Percentiles rank a stretch among this genome's conserved stretches.
phyloP scores from a whole-genome alignment of 73 alveolate genomes.

The Stentor roeselii region DNA sequence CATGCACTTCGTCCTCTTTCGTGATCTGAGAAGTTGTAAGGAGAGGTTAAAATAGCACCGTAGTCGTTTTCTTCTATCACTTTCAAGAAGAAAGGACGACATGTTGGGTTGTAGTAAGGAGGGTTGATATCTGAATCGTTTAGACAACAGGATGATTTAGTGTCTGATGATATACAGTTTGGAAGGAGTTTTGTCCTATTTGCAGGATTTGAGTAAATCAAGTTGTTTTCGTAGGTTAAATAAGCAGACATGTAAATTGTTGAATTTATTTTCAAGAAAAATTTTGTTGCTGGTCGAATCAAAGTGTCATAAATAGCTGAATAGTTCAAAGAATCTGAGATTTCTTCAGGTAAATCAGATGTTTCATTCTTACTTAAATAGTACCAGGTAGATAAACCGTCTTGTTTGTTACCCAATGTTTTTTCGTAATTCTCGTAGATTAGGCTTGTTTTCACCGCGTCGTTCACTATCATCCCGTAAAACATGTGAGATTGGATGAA shows the following conservation, averaged over 20 bases:
- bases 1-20: not conserved
- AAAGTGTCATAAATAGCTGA: not conserved
- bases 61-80: not conserved
- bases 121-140: not conserved
- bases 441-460: not conserved
- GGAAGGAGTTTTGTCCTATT: not conserved
- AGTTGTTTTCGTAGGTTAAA: not conserved
- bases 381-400: not conserved
- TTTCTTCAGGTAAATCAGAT: not conserved
- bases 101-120: not conserved
- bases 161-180: not conserved
- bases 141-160: not conserved
- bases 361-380: not conserved
- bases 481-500: not conserved
- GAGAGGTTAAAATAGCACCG: not conserved
- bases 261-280: not conserved
- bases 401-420: not conserved
- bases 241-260: not conserved
- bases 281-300: not conserved
- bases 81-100: not conserved
- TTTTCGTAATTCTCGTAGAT: not conserved
- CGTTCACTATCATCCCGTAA: not conserved
- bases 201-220: not conserved
- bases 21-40: not conserved
- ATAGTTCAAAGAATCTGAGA: not conserved